phyloP scores from a whole-genome alignment of 352 stramenopile genomes.

The Globisporangium mamillatum region DNA sequence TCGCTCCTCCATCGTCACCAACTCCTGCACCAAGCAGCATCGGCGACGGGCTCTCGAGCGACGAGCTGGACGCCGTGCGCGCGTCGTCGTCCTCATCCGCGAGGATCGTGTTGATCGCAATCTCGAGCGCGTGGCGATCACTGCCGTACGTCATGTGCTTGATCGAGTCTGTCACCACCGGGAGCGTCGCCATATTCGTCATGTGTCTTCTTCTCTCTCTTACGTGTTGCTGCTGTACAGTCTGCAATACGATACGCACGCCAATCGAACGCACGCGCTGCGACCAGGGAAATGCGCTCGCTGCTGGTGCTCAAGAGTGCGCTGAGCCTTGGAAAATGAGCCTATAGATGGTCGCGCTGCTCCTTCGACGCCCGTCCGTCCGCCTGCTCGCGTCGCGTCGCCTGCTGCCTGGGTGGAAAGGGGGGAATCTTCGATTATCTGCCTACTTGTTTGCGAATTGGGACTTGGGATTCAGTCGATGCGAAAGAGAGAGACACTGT shows the following conservation, averaged over 20 bases:
- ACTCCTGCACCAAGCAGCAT: constrained; percentile 1
- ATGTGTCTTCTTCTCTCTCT: neutral
- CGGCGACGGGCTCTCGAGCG: constrained; percentile 9
- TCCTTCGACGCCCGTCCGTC: neutral
- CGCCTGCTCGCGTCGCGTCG: neutral
- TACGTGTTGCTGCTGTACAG: neutral
- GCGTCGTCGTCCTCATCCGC: constrained; percentile 12
- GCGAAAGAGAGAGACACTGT: constrained; percentile 9
- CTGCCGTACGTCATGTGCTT: constrained; percentile 15
- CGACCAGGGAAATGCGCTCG: neutral
- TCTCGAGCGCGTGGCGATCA: constrained; percentile 10
- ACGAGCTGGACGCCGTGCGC: constrained; percentile 18
- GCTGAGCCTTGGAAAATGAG: neutral
- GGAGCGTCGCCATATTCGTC: constrained; percentile 15
- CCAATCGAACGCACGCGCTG: too few species aligned
- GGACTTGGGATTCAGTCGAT: constrained; percentile 8
- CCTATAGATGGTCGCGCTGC: neutral
- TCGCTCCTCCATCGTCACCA: neutral
- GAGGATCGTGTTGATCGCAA: constrained; percentile 4
- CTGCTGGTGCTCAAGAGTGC: neutral
- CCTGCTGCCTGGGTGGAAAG: constrained; percentile 2
- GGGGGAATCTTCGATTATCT: constrained; percentile 13
- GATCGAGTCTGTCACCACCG: constrained; percentile 9
- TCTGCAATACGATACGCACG: neutral
- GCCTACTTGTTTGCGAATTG: neutral